Evolutionary conservation across 108 stramenopile genomes (phyloP).

Genomic region (Chaetoceros tenuissimus): DNA sequence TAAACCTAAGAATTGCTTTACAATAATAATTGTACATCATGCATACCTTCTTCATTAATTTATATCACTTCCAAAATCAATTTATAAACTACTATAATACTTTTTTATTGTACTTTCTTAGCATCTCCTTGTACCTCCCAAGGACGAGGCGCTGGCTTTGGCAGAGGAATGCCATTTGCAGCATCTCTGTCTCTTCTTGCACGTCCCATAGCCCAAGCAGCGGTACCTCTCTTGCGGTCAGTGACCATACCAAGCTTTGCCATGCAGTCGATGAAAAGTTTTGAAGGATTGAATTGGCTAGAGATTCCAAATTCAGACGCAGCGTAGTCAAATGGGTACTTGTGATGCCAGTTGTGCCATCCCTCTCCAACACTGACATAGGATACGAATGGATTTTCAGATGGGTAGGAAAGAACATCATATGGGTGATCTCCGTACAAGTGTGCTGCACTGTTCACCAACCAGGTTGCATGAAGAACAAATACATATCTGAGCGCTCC

Average conservation of each 20-base stretch:
- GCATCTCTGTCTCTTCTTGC: conserved; percentile 75
- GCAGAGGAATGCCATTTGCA: conserved; percentile 47
- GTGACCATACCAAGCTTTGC: conserved; percentile 84
- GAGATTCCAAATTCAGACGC: conserved; percentile 94
- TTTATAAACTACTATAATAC: not conserved
- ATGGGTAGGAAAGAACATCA: conserved; percentile 88
- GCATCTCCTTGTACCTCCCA: conserved; percentile 56
- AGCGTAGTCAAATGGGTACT: conserved; percentile 98
- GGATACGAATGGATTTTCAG: conserved; percentile 95
- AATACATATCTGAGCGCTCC: conserved; percentile 87
- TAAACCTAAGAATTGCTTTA: too few species aligned
- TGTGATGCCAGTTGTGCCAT: conserved; percentile 99
- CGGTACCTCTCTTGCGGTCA: conserved; percentile 86
- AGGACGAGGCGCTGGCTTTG: conserved; percentile 74
- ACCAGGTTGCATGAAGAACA: conserved; percentile 97
- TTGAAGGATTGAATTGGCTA: conserved; percentile 96
- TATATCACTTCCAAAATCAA: not conserved
- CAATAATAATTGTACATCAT: too few species aligned
- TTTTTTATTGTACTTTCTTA: not conserved
- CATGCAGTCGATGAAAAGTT: conserved; percentile 86
- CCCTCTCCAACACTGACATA: conserved; percentile 96
- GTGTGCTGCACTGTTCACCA: conserved; percentile 98
- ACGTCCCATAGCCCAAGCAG: conserved; percentile 87
- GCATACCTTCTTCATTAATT: too few species aligned
- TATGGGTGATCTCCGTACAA: conserved; percentile 98